These are phyloP conservation scores for Zygoascus bituminiphila DNA, from an alignment of 805 yeast species.

Conservation along the genomic window DNA sequence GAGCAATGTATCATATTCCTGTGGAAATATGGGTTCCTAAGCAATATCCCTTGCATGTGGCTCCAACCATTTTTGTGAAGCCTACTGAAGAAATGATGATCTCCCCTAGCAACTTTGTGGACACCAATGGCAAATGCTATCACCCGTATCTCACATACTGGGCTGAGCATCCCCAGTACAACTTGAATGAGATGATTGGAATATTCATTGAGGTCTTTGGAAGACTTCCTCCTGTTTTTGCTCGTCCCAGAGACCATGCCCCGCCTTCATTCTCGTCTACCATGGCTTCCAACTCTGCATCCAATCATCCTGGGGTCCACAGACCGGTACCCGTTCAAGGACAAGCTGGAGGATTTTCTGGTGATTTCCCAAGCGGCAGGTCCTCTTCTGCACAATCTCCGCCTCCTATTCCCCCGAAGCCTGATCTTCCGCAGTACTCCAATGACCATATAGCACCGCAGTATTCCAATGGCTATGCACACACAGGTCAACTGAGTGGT, in stretches of 20 bases:
- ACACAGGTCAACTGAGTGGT: neutral
- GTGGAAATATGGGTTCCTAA: constrained; percentile 71
- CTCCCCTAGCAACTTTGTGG: constrained; percentile 57
- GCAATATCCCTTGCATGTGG: constrained; percentile 48
- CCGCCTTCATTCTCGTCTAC: constrained; percentile 5
- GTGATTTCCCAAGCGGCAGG: neutral
- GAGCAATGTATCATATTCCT: constrained; percentile 39
- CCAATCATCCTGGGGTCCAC: neutral
- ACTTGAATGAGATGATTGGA: constrained; percentile 29
- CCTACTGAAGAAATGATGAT: constrained; percentile 43
- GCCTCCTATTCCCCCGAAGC: constrained; percentile 6
- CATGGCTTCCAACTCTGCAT: neutral
- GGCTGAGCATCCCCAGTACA: constrained; percentile 31
- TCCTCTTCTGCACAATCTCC: neutral
- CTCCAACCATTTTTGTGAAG: constrained; percentile 60
- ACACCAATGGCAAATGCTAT: constrained; percentile 61
- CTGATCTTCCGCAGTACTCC: constrained; percentile 1
- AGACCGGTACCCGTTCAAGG: neutral
- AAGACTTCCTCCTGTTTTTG: constrained; percentile 39
- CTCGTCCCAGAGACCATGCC: constrained; percentile 23
- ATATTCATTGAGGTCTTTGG: constrained; percentile 32
- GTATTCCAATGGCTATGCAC: neutral
- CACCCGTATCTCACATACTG: constrained; percentile 62
- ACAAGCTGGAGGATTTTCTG: neutral
- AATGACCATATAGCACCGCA: neutral